These are phyloP conservation scores for Triticum turgidum DNA, from an alignment of 176 grass and related monocot genomes.

Conservation along the genomic window DNA sequence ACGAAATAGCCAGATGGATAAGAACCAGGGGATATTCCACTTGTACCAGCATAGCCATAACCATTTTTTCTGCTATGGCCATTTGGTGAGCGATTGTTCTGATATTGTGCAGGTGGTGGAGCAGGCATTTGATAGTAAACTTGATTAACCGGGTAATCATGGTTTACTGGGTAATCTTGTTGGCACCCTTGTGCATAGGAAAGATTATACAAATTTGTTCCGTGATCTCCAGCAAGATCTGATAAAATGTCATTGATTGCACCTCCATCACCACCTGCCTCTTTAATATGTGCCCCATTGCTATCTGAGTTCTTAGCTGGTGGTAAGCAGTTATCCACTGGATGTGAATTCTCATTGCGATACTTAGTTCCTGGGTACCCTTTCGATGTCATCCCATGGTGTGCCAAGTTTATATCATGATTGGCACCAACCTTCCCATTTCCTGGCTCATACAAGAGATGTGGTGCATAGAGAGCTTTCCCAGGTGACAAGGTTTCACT, in stretches of 20 bases:
- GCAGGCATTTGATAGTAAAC: slow-evolving; percentile 35
- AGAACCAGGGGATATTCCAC: slow-evolving; percentile 44
- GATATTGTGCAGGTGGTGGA: slow-evolving; percentile 44
- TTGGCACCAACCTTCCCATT: slow-evolving; percentile 19
- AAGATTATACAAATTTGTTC: slow-evolving; percentile 54
- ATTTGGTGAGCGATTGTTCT: slow-evolving; percentile 55
- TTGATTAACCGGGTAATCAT: slow-evolving; percentile 30
- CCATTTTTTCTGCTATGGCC: slow-evolving; percentile 45
- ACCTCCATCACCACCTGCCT: slow-evolving; percentile 31
- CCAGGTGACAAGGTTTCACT: slow-evolving; percentile 40
- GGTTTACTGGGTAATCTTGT: slow-evolving; percentile 38
- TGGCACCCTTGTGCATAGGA: slow-evolving; percentile 35
- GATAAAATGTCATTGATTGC: slow-evolving; percentile 32
- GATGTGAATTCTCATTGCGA: slow-evolving; percentile 34
- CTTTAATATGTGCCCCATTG: slow-evolving; percentile 11
- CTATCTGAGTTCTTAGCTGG: slow-evolving; percentile 26
- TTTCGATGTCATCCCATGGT: slow-evolving; percentile 13
- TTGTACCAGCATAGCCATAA: slow-evolving; percentile 48
- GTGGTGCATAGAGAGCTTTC: slow-evolving; percentile 24
- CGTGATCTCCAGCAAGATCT: slow-evolving; percentile 59
- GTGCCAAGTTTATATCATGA: slow-evolving; percentile 15
- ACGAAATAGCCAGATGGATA: slow-evolving; percentile 56
- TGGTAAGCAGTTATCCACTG: slow-evolving; percentile 2
- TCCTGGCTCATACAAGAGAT: slow-evolving; percentile 36
- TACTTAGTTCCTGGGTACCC: slow-evolving; percentile 2